Percentiles rank a stretch among this genome's conserved stretches.
phyloP scores from a whole-genome alignment of 2,329 filamentous ascomycete genomes.

The Colletotrichum tabaci region DNA sequence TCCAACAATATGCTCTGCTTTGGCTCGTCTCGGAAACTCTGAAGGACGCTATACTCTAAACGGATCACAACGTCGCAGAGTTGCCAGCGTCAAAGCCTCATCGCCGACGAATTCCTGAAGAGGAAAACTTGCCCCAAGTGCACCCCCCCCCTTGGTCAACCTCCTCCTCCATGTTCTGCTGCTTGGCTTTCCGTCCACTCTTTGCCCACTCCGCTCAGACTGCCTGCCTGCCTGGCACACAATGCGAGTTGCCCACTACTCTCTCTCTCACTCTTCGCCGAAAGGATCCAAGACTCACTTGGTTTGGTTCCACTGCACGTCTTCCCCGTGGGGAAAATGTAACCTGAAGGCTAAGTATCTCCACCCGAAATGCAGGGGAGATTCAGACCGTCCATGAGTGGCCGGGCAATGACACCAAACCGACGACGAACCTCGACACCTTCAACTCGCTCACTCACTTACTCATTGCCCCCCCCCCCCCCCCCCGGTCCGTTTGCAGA shows the following conservation, averaged over 20 bases:
- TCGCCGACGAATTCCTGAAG: slow-evolving; percentile 34
- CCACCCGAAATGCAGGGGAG: neutral
- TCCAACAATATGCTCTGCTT: neutral
- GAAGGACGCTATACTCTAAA: slow-evolving; percentile 4
- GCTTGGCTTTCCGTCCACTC: neutral
- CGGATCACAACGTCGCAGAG: slow-evolving; percentile 8
- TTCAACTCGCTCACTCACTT: neutral
- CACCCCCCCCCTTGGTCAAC: neutral
- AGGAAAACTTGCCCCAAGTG: neutral
- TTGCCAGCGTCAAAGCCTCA: slow-evolving; percentile 15
- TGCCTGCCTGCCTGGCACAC: slow-evolving; percentile 1
- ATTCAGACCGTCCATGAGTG: slow-evolving; percentile 5
- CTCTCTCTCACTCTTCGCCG: neutral
- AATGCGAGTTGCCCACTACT: neutral
- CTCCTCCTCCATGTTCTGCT: too few relatives aligned
- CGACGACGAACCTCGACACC: slow-evolving; percentile 11
- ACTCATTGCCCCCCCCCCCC: neutral
- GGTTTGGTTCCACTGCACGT: neutral
- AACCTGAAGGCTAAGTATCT: slow-evolving; percentile 6
- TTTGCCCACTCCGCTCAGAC: slow-evolving; percentile 24
- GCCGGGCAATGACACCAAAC: slow-evolving; percentile 14
- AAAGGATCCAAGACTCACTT: neutral
- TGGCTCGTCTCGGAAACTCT: slow-evolving; percentile 22
- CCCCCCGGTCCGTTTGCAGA: slow-evolving; percentile 25
- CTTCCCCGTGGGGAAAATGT: slow-evolving; percentile 16